These are phyloP conservation scores for Cydonia oblonga DNA, from an alignment of 331 rosid genomes.

Conservation along the genomic window DNA sequence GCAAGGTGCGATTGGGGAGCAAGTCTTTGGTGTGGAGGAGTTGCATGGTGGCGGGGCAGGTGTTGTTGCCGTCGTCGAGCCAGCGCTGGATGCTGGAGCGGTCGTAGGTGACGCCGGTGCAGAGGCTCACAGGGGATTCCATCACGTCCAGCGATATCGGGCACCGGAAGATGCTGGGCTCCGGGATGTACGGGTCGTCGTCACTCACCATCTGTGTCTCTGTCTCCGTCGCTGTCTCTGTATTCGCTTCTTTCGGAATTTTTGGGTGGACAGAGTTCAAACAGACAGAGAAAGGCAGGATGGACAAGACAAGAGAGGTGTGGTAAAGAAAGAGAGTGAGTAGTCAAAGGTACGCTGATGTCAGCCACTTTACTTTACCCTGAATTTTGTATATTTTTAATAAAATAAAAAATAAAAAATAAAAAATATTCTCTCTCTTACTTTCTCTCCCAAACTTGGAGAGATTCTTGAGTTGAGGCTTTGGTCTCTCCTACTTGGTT, in stretches of 20 bases:
- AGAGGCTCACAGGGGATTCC: slow-evolving; percentile 89
- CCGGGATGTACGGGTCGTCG: slow-evolving; percentile 58
- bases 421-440: slow-evolving; percentile 12
- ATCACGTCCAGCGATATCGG: slow-evolving; percentile 83
- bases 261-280: slow-evolving; percentile 7
- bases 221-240: not conserved
- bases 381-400: not conserved
- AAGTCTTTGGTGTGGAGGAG: slow-evolving; percentile 59
- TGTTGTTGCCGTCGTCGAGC: slow-evolving; percentile 89
- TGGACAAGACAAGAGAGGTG: slow-evolving; percentile 33
- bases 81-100: slow-evolving; percentile 90
- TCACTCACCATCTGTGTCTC: slow-evolving; percentile 43
- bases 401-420: not conserved
- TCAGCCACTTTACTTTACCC: slow-evolving; percentile 25
- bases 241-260: not conserved
- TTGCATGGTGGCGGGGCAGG: slow-evolving; percentile 98
- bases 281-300: slow-evolving; percentile 11
- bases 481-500: not conserved
- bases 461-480: no score
- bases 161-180: slow-evolving; percentile 70
- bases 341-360: slow-evolving; percentile 85
- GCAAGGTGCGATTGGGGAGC: slow-evolving; percentile 70
- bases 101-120: slow-evolving; percentile 94
- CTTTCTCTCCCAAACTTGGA: not conserved
- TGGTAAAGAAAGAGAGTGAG: slow-evolving; percentile 6